Evolutionary conservation across 352 stramenopile genomes (phyloP).

Genomic region (Phytophthora megakarya): DNA sequence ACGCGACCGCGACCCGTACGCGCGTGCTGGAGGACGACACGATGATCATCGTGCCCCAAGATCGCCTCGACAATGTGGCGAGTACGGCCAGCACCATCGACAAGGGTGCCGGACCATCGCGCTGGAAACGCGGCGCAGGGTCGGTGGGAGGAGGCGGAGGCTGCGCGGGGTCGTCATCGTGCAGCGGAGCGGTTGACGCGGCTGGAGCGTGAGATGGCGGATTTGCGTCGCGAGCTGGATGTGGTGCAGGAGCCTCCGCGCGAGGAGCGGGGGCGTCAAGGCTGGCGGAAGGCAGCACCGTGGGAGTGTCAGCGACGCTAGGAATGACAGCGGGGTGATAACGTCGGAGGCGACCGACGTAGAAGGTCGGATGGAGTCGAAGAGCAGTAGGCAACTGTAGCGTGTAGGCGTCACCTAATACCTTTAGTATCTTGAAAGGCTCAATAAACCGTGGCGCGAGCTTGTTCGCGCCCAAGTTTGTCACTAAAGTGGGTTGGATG

Average conservation of each 20-base stretch:
- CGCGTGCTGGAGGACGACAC: no score
- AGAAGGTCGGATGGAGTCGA: slow-evolving; percentile 26
- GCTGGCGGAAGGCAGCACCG: not conserved
- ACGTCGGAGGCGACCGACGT: slow-evolving; percentile 12
- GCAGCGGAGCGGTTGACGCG: not conserved
- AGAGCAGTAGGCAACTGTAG: slow-evolving; percentile 20
- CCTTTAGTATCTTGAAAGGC: not conserved
- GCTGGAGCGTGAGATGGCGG: not conserved
- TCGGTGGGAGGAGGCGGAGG: not conserved
- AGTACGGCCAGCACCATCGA: no score
- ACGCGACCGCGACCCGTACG: no score
- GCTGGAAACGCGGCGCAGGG: not conserved
- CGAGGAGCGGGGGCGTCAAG: not conserved
- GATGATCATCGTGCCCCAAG: not conserved
- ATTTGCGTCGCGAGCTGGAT: no score
- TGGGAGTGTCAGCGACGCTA: not conserved
- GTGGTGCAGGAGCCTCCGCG: no score
- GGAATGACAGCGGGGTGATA: slow-evolving; percentile 4
- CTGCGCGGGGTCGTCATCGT: not conserved
- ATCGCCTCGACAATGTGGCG: no score
- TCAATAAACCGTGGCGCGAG: not conserved
- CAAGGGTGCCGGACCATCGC: not conserved
- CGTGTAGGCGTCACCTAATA: slow-evolving; percentile 21
- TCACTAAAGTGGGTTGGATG: not conserved
- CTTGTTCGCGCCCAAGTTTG: not conserved